phyloP scores from a whole-genome alignment of 2,329 filamentous ascomycete species.

The Clonostachys sp. region DNA sequence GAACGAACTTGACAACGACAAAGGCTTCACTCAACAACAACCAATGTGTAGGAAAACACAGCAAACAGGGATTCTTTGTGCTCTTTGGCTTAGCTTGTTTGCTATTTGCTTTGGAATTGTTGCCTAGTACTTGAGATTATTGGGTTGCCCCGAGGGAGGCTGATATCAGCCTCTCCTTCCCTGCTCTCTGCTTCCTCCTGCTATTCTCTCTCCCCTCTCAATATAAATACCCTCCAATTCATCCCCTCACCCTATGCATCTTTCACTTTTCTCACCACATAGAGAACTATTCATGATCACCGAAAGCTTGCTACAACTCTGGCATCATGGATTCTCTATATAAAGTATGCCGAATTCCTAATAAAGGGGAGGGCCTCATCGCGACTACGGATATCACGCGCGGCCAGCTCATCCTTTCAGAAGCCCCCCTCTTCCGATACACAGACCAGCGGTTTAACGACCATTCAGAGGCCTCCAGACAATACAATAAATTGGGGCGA shows the following conservation, averaged over 20 bases:
- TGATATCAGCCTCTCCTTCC: no score
- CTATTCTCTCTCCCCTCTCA: not conserved
- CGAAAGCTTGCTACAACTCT: not conserved
- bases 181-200: not conserved
- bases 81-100: no score
- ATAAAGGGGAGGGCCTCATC: slow-evolving; percentile 4
- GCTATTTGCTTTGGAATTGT: no score
- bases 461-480: not conserved
- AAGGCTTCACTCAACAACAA: no score
- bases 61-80: no score
- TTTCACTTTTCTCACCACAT: not conserved
- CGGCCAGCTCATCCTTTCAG: slow-evolving; percentile 1
- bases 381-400: slow-evolving; percentile 1
- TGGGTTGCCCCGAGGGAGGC: no score
- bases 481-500: not conserved
- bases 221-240: not conserved
- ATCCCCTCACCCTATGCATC: not conserved
- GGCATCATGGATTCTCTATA: not conserved
- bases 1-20: no score
- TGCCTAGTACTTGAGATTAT: no score
- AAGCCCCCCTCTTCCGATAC: not conserved
- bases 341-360: not conserved
- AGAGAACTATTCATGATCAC: not conserved
- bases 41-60: no score
- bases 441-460: not conserved